phyloP scores from a whole-genome alignment of 2,329 filamentous ascomycete species.

The Truncatella angustata region DNA sequence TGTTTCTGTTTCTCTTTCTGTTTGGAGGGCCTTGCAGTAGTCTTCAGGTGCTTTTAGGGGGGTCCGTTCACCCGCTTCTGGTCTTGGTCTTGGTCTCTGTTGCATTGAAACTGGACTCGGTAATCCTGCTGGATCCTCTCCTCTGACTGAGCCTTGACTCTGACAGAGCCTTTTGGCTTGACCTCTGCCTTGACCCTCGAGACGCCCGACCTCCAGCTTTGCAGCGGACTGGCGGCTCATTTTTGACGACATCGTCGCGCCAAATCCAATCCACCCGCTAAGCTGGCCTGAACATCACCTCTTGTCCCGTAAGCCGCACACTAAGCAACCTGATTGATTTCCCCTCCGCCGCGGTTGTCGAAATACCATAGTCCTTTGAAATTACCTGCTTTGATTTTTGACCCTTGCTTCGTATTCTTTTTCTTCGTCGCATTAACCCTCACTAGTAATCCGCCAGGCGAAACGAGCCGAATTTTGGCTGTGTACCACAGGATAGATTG shows the following conservation, averaged over 20 bases:
- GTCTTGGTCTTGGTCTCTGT: no score
- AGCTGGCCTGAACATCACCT: conserved; percentile 1
- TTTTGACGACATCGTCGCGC: conserved; percentile 2
- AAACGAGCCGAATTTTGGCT: neutral
- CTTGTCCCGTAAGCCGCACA: neutral
- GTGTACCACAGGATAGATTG: conserved; percentile 4
- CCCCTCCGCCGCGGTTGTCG: neutral
- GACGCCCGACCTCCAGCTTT: no score
- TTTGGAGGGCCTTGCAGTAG: neutral
- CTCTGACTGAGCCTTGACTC: no score
- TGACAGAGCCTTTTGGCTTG: no score
- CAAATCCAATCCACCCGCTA: neutral
- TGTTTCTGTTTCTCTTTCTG: no score
- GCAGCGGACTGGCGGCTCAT: neutral
- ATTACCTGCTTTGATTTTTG: no score
- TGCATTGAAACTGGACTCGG: no score
- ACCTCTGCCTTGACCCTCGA: no score
- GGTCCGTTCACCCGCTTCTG: conserved; percentile 4
- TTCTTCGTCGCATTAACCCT: neutral
- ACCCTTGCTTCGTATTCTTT: no score
- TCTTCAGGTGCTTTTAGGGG: neutral
- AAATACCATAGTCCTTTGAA: no score
- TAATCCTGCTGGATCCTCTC: no score
- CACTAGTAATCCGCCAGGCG: neutral
- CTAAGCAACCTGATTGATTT: neutral